Base-by-base conservation (phyloP, 768 basidiomycete species). In the Lactarius sanguifluus region DNA sequence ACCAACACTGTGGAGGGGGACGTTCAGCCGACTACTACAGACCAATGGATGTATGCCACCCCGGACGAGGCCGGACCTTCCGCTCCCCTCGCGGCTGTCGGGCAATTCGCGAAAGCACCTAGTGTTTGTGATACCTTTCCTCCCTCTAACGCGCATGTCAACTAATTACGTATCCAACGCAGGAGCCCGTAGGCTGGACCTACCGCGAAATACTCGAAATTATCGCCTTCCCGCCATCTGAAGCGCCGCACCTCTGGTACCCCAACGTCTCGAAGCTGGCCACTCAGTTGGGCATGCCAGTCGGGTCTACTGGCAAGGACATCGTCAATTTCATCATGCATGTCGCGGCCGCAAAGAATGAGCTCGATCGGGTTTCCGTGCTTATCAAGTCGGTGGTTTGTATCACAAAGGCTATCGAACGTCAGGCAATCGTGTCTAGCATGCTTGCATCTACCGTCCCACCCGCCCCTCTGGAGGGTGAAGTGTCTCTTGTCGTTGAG, bases 141-240 rank as follows among this genome's bases (percentile, higher is more conserved):
- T 15, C 20, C 16, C 25, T 38, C 10, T 20, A 4, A 20, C 28
- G 7, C 34, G 2, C 9, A n/a, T n/a, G 15, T 16, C 10, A 10
- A 34, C 30, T 34, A 30, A 56, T 16, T 9, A 18, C 9, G 16
- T 20, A 7, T 7, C 16, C 28, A 60, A 57, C 47, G 9, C 23
- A 66, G 65, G 30, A 28, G 30, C 36, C 45, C 5, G 34, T 16
- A 23, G 65, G 65, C 55, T 66, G 65, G 65, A 57, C 55, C 45
- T 66, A 66, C 36, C 60, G 56, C n/a, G 55, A 57, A 32, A n/a
- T 56, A 0, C 47, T 61, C n/a, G 47, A 61, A 28, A 16, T 23
- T 8, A 38, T 52, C 13, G 34, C 47, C 5, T 12, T 40, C 20
- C 47, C 47, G 3, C 57, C 57, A 40, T 28, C 20, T 18, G 64